Evolutionary conservation across 805 yeast species (phyloP).

Genomic region (Candida krabiensis): DNA sequence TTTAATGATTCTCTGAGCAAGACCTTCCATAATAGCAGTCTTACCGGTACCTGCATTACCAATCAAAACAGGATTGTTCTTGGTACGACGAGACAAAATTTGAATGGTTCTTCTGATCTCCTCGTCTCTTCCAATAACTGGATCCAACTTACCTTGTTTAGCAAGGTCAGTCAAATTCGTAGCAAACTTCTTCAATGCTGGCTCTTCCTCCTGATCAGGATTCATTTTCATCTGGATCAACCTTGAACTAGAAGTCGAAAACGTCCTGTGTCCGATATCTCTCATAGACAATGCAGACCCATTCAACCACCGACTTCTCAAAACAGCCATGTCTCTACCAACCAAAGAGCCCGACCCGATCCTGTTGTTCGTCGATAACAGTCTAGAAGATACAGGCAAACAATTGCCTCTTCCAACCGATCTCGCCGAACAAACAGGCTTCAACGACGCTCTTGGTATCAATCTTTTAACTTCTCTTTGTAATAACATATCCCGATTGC

Average conservation of each 20-base stretch:
- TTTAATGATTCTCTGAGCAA: constrained; percentile 88
- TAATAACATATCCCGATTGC: not conserved
- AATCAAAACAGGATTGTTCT: constrained; percentile 91
- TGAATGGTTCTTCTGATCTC: constrained; percentile 93
- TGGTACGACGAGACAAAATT: constrained; percentile 86
- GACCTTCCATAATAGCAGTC: constrained; percentile 94
- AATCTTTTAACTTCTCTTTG: not conserved
- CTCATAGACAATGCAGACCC: too few relatives aligned
- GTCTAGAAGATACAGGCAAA: too few relatives aligned
- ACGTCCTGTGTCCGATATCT: constrained; percentile 12
- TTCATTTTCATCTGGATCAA: constrained; percentile 33
- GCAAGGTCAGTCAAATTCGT: constrained; percentile 86
- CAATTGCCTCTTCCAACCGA: not conserved
- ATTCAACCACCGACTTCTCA: too few relatives aligned
- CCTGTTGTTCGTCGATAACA: too few relatives aligned
- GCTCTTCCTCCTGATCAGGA: constrained; percentile 47
- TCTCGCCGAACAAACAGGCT: not conserved
- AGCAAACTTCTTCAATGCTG: constrained; percentile 84
- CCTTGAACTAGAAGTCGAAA: constrained; percentile 13
- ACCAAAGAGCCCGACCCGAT: too few relatives aligned
- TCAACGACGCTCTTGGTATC: not conserved
- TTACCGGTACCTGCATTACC: constrained; percentile 99
- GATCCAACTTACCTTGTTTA: constrained; percentile 86
- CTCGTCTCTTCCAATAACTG: constrained; percentile 96
- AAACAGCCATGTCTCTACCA: too few relatives aligned